phyloP scores from a whole-genome alignment of 768 basidiomycete genomes.

The Crepidotus variabilis region DNA sequence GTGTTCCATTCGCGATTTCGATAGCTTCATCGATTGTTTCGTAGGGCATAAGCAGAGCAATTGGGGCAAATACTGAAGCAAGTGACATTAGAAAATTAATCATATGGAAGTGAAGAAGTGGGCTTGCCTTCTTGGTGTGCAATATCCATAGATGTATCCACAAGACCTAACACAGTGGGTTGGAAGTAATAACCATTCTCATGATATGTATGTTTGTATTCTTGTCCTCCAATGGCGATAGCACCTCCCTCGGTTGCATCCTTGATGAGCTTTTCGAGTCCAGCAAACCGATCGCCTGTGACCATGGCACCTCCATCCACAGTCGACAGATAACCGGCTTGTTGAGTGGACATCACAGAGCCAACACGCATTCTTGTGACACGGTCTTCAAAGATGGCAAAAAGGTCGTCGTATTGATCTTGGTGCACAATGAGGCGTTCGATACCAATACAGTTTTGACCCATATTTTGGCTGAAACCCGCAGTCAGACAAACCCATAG shows the following conservation, averaged over 20 bases:
- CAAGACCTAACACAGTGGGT: slow-evolving; percentile 85
- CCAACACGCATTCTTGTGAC: slow-evolving; percentile 71
- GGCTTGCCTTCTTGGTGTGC: slow-evolving; percentile 75
- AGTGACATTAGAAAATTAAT: slow-evolving; percentile 2
- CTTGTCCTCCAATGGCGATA: slow-evolving; percentile 57
- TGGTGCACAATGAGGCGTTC: slow-evolving; percentile 88
- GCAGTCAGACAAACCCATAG: not conserved
- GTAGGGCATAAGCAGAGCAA: slow-evolving; percentile 85
- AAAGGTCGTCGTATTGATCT: slow-evolving; percentile 73
- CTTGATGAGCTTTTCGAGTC: slow-evolving; percentile 64
- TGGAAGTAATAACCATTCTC: slow-evolving; percentile 78
- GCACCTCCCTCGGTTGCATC: slow-evolving; percentile 72
- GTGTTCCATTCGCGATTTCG: slow-evolving; percentile 81
- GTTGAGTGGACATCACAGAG: slow-evolving; percentile 62
- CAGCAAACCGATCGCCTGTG: slow-evolving; percentile 62
- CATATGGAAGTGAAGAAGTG: not conserved
- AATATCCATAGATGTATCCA: slow-evolving; percentile 65
- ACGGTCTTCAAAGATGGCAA: slow-evolving; percentile 59
- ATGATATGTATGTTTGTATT: slow-evolving; percentile 62
- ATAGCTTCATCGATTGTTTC: slow-evolving; percentile 83
- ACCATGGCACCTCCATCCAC: slow-evolving; percentile 92
- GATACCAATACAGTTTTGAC: slow-evolving; percentile 97
- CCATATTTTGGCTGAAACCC: slow-evolving; percentile 72
- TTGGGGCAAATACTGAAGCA: slow-evolving; percentile 81
- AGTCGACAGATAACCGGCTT: slow-evolving; percentile 65